phyloP scores from a whole-genome alignment of 352 stramenopile genomes.

The Phytophthora citricola region DNA sequence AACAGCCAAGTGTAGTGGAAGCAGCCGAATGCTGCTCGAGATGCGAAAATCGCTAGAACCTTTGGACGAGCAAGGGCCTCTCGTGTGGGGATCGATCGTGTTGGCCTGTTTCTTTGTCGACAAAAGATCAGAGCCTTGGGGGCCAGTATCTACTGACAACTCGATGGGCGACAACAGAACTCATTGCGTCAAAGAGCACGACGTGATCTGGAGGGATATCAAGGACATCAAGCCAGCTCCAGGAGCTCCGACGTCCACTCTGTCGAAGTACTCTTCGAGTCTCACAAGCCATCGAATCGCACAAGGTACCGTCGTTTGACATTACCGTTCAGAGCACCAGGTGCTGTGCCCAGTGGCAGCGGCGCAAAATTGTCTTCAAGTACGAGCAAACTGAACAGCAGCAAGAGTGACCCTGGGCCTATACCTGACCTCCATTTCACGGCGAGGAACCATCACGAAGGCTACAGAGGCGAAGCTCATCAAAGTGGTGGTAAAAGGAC shows the following conservation, averaged over 20 bases:
- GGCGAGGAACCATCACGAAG: constrained; percentile 26
- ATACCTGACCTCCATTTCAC: constrained; percentile 22
- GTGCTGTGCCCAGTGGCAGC: constrained; percentile 26
- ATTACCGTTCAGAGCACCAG: constrained; percentile 24
- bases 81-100: constrained; percentile 14
- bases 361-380: constrained; percentile 18
- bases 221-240: neutral
- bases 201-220: constrained; percentile 4
- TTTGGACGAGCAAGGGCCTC: constrained; percentile 1
- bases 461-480: constrained; percentile 14
- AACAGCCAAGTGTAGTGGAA: constrained; percentile 12
- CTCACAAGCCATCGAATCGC: constrained; percentile 18
- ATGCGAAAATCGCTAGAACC: constrained; percentile 9
- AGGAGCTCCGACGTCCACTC: too few relatives aligned
- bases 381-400: constrained; percentile 8
- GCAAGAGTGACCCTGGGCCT: constrained; percentile 6
- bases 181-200: constrained; percentile 9
- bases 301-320: constrained; percentile 19
- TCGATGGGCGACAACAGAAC: neutral
- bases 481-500: constrained; percentile 18
- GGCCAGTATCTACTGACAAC: constrained; percentile 5
- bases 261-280: constrained; percentile 9
- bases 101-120: constrained; percentile 14
- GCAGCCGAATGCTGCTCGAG: constrained; percentile 20
- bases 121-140: constrained; percentile 33